These are phyloP conservation scores for Ophiostoma ips DNA, from an alignment of 2,329 filamentous ascomycete genomes.

Conservation along the genomic window DNA sequence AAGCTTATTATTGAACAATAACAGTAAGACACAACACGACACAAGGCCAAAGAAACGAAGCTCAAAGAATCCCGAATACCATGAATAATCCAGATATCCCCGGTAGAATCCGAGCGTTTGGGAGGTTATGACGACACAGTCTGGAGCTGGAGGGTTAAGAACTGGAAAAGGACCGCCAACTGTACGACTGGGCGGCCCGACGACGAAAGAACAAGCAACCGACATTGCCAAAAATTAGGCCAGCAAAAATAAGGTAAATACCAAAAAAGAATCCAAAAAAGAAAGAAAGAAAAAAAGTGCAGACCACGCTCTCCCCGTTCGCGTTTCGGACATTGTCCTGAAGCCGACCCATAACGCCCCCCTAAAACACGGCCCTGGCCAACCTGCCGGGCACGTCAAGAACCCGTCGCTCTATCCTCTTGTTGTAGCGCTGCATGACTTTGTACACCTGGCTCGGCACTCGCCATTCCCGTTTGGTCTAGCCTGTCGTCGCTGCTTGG, in stretches of 20 bases:
- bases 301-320: not conserved
- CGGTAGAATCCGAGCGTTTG: too few species aligned
- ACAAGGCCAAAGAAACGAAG: too few species aligned
- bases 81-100: too few species aligned
- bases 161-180: too few species aligned
- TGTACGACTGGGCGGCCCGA: too few species aligned
- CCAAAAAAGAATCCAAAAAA: not conserved
- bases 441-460: not conserved
- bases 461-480: too few species aligned
- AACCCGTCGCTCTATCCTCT: not conserved
- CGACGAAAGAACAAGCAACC: not conserved
- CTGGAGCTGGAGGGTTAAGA: too few species aligned
- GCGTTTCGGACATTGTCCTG: slow-evolving; percentile 10
- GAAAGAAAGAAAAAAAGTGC: not conserved
- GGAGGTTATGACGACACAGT: too few species aligned
- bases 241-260: not conserved
- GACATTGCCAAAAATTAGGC: not conserved
- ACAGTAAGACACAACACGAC: too few species aligned
- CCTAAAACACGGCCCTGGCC: not conserved
- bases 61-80: too few species aligned
- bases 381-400: not conserved
- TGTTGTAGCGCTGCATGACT: not conserved
- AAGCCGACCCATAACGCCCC: slow-evolving; percentile 8
- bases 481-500: too few species aligned
- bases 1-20: too few species aligned